phyloP scores from a whole-genome alignment of 176 grass and related monocot species.

The Miscanthus lutarioriparius region DNA sequence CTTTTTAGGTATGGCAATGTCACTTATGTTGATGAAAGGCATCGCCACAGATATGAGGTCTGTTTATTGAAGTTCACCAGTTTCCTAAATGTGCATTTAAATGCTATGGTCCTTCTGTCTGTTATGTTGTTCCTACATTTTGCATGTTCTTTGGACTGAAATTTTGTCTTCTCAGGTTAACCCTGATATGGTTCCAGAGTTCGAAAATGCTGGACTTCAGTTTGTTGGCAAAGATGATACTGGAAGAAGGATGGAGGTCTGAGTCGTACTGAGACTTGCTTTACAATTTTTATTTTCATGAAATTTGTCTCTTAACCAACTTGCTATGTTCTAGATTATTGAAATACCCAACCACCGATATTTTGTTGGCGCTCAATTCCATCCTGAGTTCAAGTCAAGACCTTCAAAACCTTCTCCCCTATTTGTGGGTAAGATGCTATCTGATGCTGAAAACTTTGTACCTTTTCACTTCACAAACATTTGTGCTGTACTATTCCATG shows the following conservation, averaged over 20 bases:
- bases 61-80: not conserved
- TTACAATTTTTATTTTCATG: not conserved
- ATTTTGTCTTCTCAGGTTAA: slow-evolving; percentile 60
- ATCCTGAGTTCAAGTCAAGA: slow-evolving; percentile 97
- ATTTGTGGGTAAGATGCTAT: slow-evolving; percentile 77
- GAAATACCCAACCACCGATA: slow-evolving; percentile 79
- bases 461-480: not conserved
- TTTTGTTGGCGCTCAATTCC: slow-evolving; percentile 93
- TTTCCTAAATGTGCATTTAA: not conserved
- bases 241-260: slow-evolving; percentile 76
- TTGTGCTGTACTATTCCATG: not conserved
- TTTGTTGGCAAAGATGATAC: slow-evolving; percentile 83
- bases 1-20: slow-evolving; percentile 68
- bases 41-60: slow-evolving; percentile 87
- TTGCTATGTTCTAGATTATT: slow-evolving; percentile 69
- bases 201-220: slow-evolving; percentile 71
- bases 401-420: slow-evolving; percentile 86
- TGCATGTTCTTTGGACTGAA: slow-evolving; percentile 16
- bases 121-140: not conserved
- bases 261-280: slow-evolving; percentile 4
- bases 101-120: not conserved
- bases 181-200: slow-evolving; percentile 70
- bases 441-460: not conserved
- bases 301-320: not conserved
- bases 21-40: slow-evolving; percentile 66